phyloP scores from a whole-genome alignment of 768 basidiomycete genomes.

The Tricholoma furcatifolium region DNA sequence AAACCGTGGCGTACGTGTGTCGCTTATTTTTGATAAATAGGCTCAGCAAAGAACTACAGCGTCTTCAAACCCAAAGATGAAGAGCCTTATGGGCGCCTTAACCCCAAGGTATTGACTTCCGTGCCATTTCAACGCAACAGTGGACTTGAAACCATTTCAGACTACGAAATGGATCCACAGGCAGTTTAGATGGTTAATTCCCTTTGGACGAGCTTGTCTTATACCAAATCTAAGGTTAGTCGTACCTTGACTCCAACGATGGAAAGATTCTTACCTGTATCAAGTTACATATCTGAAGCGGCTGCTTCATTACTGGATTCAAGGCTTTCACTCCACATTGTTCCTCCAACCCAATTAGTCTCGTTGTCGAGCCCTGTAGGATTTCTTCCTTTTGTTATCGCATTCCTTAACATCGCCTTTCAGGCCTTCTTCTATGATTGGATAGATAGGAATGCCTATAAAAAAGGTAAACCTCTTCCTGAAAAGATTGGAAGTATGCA shows the following conservation, averaged over 20 bases:
- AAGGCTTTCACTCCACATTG: conserved; percentile 73
- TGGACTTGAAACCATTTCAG: conserved; percentile 31
- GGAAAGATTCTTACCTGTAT: not conserved
- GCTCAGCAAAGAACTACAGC: conserved; percentile 30
- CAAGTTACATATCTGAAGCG: conserved; percentile 84
- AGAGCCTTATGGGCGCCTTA: conserved; percentile 84
- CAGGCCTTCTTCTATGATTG: conserved; percentile 93
- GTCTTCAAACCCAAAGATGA: conserved; percentile 94
- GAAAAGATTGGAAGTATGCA: conserved; percentile 93
- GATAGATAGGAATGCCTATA: conserved; percentile 78
- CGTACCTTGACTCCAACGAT: not conserved
- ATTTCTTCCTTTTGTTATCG: conserved; percentile 6
- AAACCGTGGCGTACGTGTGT: conserved; percentile 73
- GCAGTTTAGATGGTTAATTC: conserved; percentile 86
- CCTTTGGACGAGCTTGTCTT: conserved; percentile 85
- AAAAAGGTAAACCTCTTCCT: conserved; percentile 81
- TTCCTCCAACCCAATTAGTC: conserved; percentile 83
- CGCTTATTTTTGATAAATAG: not conserved
- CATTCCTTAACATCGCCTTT: not conserved
- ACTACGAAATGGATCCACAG: conserved; percentile 90
- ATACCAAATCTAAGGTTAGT: conserved; percentile 83
- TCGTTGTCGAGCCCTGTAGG: conserved; percentile 74
- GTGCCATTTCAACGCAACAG: not conserved
- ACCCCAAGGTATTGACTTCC: conserved; percentile 63
- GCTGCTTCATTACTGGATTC: conserved; percentile 83